Percentiles rank a stretch among this genome's conserved stretches.
phyloP scores from a whole-genome alignment of 495 filamentous ascomycete genomes.

The Thozetella sp. region DNA sequence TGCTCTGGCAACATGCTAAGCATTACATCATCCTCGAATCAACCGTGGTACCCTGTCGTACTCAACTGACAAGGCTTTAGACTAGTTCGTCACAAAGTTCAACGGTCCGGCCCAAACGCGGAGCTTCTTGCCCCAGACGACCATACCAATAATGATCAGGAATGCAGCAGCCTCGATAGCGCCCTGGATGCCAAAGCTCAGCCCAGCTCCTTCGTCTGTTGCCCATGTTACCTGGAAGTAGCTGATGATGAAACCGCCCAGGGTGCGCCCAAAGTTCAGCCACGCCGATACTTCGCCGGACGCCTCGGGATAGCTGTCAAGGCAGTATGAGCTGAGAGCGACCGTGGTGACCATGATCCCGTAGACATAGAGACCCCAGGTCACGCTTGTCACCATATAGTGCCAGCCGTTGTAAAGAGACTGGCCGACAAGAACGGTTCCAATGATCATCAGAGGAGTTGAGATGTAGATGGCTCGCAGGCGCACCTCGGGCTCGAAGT shows the following conservation, averaged over 20 bases:
- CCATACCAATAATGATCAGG: conserved; percentile 39
- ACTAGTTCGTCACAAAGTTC: conserved; percentile 18
- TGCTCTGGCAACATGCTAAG: too few relatives aligned
- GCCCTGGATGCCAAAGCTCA: conserved; percentile 52
- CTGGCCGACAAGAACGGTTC: conserved; percentile 58
- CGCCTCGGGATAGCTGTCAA: conserved; percentile 61
- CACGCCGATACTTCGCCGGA: conserved; percentile 58
- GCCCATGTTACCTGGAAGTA: conserved; percentile 51
- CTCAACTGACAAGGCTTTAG: conserved; percentile 36
- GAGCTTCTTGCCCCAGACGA: conserved; percentile 46
- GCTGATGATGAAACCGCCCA: conserved; percentile 50
- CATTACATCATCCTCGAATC: too few relatives aligned
- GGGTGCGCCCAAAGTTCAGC: conserved; percentile 48
- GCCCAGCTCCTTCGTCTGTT: conserved; percentile 29
- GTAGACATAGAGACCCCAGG: conserved; percentile 57
- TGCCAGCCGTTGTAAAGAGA: conserved; percentile 53
- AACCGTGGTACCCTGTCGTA: too few relatives aligned
- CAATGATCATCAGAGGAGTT: conserved; percentile 50
- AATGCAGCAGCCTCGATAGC: conserved; percentile 41
- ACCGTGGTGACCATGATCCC: conserved; percentile 69
- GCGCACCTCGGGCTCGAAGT: conserved; percentile 61
- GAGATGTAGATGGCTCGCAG: conserved; percentile 51
- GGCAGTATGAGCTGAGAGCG: conserved; percentile 59
- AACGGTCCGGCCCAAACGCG: conserved; percentile 28
- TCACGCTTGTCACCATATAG: conserved; percentile 56